A percentile compares a stretch with the other conserved stretches of the same genome.
These are phyloP conservation scores for Cyberlindnera maritima DNA, from an alignment of 805 yeast species.

Conservation along the genomic window DNA sequence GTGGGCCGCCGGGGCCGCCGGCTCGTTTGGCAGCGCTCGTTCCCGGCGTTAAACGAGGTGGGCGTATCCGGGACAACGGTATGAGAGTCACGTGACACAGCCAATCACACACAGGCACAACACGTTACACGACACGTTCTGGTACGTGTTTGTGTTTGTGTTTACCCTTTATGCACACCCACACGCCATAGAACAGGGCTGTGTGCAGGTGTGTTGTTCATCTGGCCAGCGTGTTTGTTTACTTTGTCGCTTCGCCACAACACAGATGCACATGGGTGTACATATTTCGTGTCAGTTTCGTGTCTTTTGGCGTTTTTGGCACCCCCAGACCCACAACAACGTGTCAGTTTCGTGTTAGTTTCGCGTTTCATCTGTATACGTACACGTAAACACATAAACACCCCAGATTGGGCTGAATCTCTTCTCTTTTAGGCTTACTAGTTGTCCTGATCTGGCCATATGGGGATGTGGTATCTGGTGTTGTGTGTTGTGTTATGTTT, in stretches of 20 bases:
- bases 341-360: slow-evolving; percentile 1
- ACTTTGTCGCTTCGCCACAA: neutral
- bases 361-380: neutral
- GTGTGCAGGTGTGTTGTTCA: neutral
- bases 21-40: too few species aligned
- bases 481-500: too few species aligned
- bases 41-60: too few species aligned
- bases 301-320: neutral
- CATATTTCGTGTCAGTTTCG: slow-evolving; percentile 2
- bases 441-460: neutral
- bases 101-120: too few species aligned
- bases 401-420: neutral
- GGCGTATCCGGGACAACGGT: too few species aligned
- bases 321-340: too few species aligned
- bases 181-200: too few species aligned
- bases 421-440: neutral
- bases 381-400: too few species aligned
- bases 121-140: too few species aligned
- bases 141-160: neutral
- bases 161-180: neutral
- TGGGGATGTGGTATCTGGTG: too few species aligned
- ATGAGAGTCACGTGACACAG: too few species aligned
- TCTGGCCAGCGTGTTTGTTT: neutral
- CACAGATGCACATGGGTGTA: neutral
- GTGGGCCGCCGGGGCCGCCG: too few species aligned